Evolutionary conservation across 129 eudicot genomes (phyloP).

Genomic region (Saussurea involucrata): DNA sequence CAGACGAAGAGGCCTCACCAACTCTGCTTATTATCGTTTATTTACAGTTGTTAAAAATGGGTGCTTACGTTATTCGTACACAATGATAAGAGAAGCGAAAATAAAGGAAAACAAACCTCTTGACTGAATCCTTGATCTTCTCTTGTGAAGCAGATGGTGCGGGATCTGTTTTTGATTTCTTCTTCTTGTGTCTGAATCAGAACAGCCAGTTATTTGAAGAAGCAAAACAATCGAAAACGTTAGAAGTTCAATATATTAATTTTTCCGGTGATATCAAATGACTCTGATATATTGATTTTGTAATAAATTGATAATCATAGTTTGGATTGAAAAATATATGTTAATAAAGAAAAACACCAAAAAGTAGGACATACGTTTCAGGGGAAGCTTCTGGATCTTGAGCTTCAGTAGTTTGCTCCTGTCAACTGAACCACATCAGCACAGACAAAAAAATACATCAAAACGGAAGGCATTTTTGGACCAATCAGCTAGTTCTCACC

Average conservation of each 20-base stretch:
- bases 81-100: background rate
- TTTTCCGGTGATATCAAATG: too few species aligned
- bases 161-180: constrained; percentile 51
- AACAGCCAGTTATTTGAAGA: background rate
- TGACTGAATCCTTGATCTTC: constrained; percentile 38
- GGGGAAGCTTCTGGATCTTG: constrained; percentile 54
- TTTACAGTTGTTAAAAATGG: background rate
- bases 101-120: constrained; percentile 34
- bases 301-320: background rate
- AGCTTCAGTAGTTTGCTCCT: constrained; percentile 43
- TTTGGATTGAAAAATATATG: background rate
- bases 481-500: constrained; percentile 39
- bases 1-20: constrained; percentile 35
- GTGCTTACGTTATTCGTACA: background rate
- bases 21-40: constrained; percentile 7
- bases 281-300: too few species aligned
- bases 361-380: constrained; percentile 52
- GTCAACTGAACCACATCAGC: constrained; percentile 28
- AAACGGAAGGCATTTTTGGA: background rate
- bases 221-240: background rate
- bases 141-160: constrained; percentile 36
- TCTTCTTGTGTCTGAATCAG: constrained; percentile 48
- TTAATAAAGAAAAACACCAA: constrained; percentile 5
- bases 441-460: constrained; percentile 3
- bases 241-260: background rate